Evolutionary conservation across 805 yeast species (phyloP).

Genomic region (Tetrapisispora fleetii): DNA sequence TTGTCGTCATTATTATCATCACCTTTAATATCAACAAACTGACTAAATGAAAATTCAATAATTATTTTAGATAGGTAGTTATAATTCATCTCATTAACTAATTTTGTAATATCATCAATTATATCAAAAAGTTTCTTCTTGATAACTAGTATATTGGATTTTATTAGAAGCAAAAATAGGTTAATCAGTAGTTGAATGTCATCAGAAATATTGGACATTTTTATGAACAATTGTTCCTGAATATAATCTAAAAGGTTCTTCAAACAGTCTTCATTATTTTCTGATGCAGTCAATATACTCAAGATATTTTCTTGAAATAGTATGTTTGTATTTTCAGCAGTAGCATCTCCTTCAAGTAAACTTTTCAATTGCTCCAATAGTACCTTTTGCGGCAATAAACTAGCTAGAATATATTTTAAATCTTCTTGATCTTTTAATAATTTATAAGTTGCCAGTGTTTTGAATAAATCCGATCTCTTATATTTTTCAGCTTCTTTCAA

Average conservation of each 20-base stretch:
- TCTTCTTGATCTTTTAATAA: slow-evolving; percentile 11
- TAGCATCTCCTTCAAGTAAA: slow-evolving; percentile 4
- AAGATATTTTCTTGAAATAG: slow-evolving; percentile 8
- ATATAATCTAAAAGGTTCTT: slow-evolving; percentile 10
- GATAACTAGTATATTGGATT: background rate
- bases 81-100: slow-evolving; percentile 24
- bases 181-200: background rate
- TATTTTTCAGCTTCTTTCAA: background rate
- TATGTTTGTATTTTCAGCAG: background rate
- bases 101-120: slow-evolving; percentile 29
- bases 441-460: slow-evolving; percentile 12
- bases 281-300: slow-evolving; percentile 5
- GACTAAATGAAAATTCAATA: slow-evolving; percentile 25
- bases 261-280: slow-evolving; percentile 13
- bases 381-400: slow-evolving; percentile 9
- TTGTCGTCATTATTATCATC: slow-evolving; percentile 3
- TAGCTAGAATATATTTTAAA: slow-evolving; percentile 15
- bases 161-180: background rate
- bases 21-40: background rate
- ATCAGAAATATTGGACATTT: background rate
- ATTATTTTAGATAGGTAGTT: slow-evolving; percentile 29
- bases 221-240: background rate
- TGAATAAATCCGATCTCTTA: slow-evolving; percentile 7
- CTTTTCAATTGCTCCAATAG: slow-evolving; percentile 7
- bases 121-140: slow-evolving; percentile 25